Evolutionary conservation across 2,329 filamentous ascomycete species (phyloP), one percentile per base, ranked within the genome.

Genomic region (Trichoderma atrobrunneum): DNA sequence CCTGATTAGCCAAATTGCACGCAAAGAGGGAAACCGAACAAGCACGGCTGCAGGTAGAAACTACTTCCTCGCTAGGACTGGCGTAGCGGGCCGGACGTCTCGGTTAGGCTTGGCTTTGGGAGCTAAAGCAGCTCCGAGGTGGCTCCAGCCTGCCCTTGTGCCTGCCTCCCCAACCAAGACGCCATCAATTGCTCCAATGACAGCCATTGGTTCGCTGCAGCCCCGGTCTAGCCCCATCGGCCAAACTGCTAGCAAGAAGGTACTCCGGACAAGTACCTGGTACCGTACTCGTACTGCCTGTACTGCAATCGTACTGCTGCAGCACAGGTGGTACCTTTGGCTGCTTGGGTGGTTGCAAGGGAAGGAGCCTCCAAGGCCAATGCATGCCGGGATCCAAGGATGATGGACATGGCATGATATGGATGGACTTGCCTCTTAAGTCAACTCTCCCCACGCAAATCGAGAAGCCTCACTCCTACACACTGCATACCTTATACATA

Each of bases 391-490:
- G 67, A 54, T 70, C 39, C 43, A 70, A 70, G 36, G 67, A 70
- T 70, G 67, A 61, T 70, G 34, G 67, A 48, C 67, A 61, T 60
- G 67, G 67, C 67, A 70, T 61, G 67, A 70, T 62, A 70, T 62
- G 67, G 57, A 62, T 70, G 67, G 67, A 70, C 67, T 70, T 70
- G 67, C 67, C 67, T 59, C 48, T 70, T 70, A 70, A 70, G 67
- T 70, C 67, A 36, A 70, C 43, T 26, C 16, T 70, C 67, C 67
- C 67, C 67, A 70, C 67, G 67, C 67, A 48, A 28, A n/a, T 36
- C 67, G 57, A 59, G 57, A 70, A 70, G 67, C 67, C 57, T 70
- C 67, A 61, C 36, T 70, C 66, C 57, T 70, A 30, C 67, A 51
- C 39, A 10, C n/a, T 43, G 21, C 48, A 34, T 60, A 28, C 2